A percentile compares a stretch with the other conserved stretches of the same genome.
Conservation (phyloP, 2,329 filamentous ascomycete species). For the Helotiales sp. region DNA sequence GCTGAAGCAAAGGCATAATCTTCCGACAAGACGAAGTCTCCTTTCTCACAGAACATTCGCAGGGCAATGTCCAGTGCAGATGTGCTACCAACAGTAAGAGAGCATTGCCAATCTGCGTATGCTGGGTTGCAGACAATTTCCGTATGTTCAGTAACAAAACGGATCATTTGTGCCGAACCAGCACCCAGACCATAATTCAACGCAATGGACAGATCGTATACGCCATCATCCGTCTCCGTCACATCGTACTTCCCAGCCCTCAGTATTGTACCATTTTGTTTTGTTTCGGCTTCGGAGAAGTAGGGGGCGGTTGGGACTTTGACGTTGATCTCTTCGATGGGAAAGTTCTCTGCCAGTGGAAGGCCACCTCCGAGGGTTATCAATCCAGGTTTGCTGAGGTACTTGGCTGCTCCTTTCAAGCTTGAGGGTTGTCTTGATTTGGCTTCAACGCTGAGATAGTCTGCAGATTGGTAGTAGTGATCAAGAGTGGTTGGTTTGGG, state of each 20-base stretch:
- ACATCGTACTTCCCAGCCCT: conserved; percentile 85
- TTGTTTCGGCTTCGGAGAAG: conserved; percentile 73
- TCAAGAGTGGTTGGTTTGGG: conserved; percentile 18
- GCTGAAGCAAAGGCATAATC: conserved; percentile 86
- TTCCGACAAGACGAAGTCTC: conserved; percentile 83
- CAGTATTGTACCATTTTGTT: conserved; percentile 62
- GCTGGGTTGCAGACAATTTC: conserved; percentile 87
- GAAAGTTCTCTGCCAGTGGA: conserved; percentile 88
- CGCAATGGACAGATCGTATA: conserved; percentile 80
- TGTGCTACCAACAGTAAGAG: conserved; percentile 84
- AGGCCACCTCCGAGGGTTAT: conserved; percentile 94
- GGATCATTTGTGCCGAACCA: conserved; percentile 83
- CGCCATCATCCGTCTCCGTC: conserved; percentile 55
- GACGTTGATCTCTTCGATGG: conserved; percentile 78
- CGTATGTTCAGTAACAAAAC: conserved; percentile 93
- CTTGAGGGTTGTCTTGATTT: conserved; percentile 66
- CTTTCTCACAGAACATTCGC: conserved; percentile 77
- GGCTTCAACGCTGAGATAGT: conserved; percentile 67
- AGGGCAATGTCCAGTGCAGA: conserved; percentile 82
- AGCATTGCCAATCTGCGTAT: conserved; percentile 88
- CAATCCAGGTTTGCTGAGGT: conserved; percentile 77
- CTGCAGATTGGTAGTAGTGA: conserved; percentile 29
- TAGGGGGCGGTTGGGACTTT: conserved; percentile 71
- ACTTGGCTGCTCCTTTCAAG: conserved; percentile 82
- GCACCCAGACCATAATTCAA: conserved; percentile 93